Percentiles rank a stretch among this genome's conserved stretches.
Evolutionary conservation across 306 rosid genomes (phyloP).

Genomic region (Begonia masoniana): DNA sequence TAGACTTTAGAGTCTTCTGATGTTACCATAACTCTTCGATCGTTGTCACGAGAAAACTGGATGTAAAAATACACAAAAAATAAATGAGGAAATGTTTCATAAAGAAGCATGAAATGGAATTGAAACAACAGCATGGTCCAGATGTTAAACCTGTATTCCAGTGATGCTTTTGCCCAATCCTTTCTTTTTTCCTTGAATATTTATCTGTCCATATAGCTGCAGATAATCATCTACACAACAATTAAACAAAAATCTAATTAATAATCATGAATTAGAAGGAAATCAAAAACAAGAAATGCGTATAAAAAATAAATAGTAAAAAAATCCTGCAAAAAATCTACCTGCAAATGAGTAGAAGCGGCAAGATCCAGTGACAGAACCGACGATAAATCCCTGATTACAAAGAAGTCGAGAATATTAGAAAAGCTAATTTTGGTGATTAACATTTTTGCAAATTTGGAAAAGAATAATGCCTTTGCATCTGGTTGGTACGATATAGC

Average conservation of each 20-base stretch:
- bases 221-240: too few species aligned
- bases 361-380: constrained; percentile 65
- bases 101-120: not conserved
- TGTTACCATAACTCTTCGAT: constrained; percentile 51
- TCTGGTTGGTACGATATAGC: constrained; percentile 68
- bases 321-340: constrained; percentile 18
- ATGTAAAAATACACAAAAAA: constrained; percentile 4
- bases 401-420: too few species aligned
- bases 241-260: too few species aligned
- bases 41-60: constrained; percentile 55
- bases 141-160: constrained; percentile 60
- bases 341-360: constrained; percentile 54
- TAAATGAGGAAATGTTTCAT: not conserved
- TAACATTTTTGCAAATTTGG: not conserved
- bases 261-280: too few species aligned
- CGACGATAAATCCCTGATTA: constrained; percentile 65
- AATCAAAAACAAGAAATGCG: too few species aligned
- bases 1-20: constrained; percentile 79
- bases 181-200: constrained; percentile 40
- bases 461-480: constrained; percentile 43
- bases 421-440: too few species aligned
- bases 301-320: too few species aligned
- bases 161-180: constrained; percentile 60
- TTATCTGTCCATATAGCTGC: constrained; percentile 35
- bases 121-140: not conserved